Evolutionary conservation across 768 basidiomycete genomes (phyloP), one percentile per base, ranked within the genome.

Genomic region (Lepiota venenata): DNA sequence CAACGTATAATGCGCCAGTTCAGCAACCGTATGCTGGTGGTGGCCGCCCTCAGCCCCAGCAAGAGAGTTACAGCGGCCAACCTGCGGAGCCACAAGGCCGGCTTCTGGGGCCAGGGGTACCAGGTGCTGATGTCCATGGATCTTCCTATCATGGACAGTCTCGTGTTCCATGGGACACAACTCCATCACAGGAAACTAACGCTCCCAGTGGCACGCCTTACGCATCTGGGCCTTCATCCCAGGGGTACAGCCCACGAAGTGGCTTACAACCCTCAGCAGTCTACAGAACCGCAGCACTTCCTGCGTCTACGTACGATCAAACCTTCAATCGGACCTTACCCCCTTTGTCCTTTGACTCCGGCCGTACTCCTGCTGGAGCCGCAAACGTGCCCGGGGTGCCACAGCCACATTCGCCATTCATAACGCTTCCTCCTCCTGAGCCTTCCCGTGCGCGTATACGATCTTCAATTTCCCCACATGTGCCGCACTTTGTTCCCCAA

Each of bases 101-200:
- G 40, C 58, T 84, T 16, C 73, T 80, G 39, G 82, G 83, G 9
- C 81, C 84, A 43, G 82, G 81, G 4, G 74, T 83, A 65, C 79
- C 81, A 22, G 79, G 74, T 52, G 58, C 61, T 21, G 67, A 71
- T n/a, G 37, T 47, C 18, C 56, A 60, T 38, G 45, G 59, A n/a
- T 35, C 53, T 35, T 42, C 53, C 27, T 47, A 55, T 42, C 53
- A 15, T 35, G 53, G 46, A 9, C 46, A 47, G 38, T 47, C 52
- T 40, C 52, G 52, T 32, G 46, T 36, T 16, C 53, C 32, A 40
- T 47, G 52, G 45, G 45, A 46, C 18, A 39, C 35, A 25, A 46
- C 29, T 21, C 37, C 27, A 47, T 41, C 45, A 47, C 52, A 39
- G 38, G 52, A 54, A 8, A 35, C 46, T 52, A 32, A 51, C 52